phyloP scores from a whole-genome alignment of 148 eudicot genomes.

The Arctostaphylos glauca region DNA sequence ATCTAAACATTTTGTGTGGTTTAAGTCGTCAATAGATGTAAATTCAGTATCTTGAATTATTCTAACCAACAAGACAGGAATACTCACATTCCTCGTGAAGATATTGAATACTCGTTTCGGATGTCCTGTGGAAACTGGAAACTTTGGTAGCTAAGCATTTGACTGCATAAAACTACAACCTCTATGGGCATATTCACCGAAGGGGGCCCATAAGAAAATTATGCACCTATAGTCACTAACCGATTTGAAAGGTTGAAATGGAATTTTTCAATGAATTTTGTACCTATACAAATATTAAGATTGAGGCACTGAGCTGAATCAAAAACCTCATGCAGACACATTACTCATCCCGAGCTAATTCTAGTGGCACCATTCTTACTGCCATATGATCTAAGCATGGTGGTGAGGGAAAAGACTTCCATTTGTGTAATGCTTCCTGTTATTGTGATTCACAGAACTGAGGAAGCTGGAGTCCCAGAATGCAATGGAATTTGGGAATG shows the following conservation, averaged over 20 bases:
- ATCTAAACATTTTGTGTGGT: not conserved
- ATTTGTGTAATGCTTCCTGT: conserved; percentile 10
- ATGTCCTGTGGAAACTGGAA: not conserved
- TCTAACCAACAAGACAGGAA: not conserved
- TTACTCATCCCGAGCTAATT: not conserved
- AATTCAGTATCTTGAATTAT: not conserved
- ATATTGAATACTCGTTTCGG: not conserved
- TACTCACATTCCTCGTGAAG: not conserved
- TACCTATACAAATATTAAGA: not conserved
- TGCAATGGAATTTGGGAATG: not conserved
- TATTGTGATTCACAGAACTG: conserved; percentile 32
- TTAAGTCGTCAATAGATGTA: not conserved
- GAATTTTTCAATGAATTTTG: not conserved
- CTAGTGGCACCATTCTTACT: not conserved
- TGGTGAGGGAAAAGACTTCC: not conserved
- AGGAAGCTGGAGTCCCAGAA: conserved; percentile 8
- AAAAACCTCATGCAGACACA: not conserved
- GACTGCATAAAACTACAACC: not conserved
- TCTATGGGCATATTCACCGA: not conserved
- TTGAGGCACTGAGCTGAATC: not conserved
- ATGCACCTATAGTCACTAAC: not conserved
- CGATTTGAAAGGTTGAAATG: not conserved
- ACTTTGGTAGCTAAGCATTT: not conserved
- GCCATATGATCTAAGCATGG: not conserved
- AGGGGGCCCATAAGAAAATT: not conserved